These are phyloP conservation scores for Suillus americanus DNA, from an alignment of 768 basidiomycete genomes.

Conservation along the genomic window DNA sequence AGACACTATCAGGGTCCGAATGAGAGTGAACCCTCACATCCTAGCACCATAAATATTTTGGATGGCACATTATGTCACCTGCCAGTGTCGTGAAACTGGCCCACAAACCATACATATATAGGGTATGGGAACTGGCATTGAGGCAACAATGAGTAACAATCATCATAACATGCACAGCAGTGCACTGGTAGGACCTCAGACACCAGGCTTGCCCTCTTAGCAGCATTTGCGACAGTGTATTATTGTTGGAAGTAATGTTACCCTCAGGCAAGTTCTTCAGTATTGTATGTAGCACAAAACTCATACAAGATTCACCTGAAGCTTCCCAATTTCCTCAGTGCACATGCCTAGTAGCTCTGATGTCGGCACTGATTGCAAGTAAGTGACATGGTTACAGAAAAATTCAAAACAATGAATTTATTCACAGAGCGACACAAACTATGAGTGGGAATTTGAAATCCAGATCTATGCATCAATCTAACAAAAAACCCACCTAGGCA, in stretches of 20 bases:
- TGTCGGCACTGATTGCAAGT: neutral
- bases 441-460: neutral
- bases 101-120: neutral
- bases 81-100: neutral
- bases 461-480: neutral
- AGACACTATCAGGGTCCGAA: neutral
- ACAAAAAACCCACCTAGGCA: neutral
- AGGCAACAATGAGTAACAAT: neutral
- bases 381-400: neutral
- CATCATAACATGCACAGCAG: neutral
- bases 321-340: neutral
- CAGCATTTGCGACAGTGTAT: neutral
- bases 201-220: neutral
- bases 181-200: no score
- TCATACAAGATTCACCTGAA: neutral
- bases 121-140: neutral
- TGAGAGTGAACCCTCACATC: neutral
- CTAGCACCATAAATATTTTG: neutral
- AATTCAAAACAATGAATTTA: neutral
- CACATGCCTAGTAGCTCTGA: neutral
- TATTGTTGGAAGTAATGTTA: neutral
- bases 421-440: neutral
- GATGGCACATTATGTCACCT: conserved; percentile 12
- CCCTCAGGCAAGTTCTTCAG: neutral
- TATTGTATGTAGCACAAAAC: neutral